Evolutionary conservation across 2,329 filamentous ascomycete genomes (phyloP), one percentile per base, ranked within the genome.

Genomic region (Stemphylium vesicarium): DNA sequence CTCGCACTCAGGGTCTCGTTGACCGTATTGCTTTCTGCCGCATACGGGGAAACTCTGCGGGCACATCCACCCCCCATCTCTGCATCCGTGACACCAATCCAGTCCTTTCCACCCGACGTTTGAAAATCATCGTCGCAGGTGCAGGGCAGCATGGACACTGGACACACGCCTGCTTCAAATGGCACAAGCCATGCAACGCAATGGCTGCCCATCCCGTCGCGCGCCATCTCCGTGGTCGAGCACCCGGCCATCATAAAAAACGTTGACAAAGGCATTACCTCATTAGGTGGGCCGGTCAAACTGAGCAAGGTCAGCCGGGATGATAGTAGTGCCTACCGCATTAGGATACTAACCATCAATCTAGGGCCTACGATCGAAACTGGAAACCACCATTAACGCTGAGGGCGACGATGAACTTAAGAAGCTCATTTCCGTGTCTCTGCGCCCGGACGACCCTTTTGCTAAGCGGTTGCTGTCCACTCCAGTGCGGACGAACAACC

Each of bases 381-480:
- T 68, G 56, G 65, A 71, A 55, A 60, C 63, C 18, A 47, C 59
- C 18, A 54, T 54, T 41, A 61, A 64, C 32, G 56, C 52, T 29
- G 60, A 68, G 11, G 60, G 59, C 42, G 64, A 66, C 15, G 65
- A 68, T 39, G 77, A 80, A 53, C 68, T 78, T 33, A 80, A 82
- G 51, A 79, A 79, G 36, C 78, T 81, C 46, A 78, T 85, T 20
- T 88, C 88, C 2, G 78, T 96, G n/a, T 90, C 89, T 65, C 80
- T 98, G 49, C 87, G 91, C 18, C 90, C 90, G 20, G 85, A 92
- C 60, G 92, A 96, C 73, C 88, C 89, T 2, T 86, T 91, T 67
- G 87, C 90, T 66, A 88, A 89, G 64, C 90, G 91, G 8, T 80
- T 96, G 57, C 81, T 89, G 63, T 96, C 94, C 7, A 87, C 88